These are phyloP conservation scores for Morella rubra DNA, from an alignment of 306 rosid species.

Conservation along the genomic window DNA sequence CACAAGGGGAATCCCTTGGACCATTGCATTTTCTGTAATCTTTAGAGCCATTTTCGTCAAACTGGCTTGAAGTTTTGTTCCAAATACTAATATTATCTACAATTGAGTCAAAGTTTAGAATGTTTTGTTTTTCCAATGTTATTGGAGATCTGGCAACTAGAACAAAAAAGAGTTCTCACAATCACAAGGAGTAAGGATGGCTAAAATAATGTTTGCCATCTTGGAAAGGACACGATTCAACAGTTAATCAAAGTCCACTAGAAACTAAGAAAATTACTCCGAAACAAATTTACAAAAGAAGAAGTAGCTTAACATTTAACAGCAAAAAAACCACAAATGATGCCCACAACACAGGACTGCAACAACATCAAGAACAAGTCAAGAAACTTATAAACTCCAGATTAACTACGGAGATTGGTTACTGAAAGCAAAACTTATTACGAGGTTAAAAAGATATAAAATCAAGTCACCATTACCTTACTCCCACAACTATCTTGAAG, in stretches of 20 bases:
- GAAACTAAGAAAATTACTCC: not conserved
- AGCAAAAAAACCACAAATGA: constrained; percentile 77
- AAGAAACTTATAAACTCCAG: constrained; percentile 1
- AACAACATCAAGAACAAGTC: constrained; percentile 22
- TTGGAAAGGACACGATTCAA: constrained; percentile 38
- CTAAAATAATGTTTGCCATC: constrained; percentile 80
- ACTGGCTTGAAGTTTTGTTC: constrained; percentile 79
- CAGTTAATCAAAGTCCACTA: not conserved
- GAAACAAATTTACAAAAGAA: constrained; percentile 8
- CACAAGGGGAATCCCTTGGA: constrained; percentile 97
- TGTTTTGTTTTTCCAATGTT: constrained; percentile 16
- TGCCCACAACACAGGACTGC: constrained; percentile 88
- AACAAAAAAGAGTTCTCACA: constrained; percentile 47
- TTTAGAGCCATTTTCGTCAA: constrained; percentile 92
- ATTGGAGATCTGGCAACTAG: not conserved
- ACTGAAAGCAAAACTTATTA: constrained; percentile 10
- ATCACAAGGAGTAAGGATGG: constrained; percentile 72
- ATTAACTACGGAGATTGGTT: not conserved
- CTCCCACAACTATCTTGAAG: constrained; percentile 85
- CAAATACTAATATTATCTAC: constrained; percentile 87
- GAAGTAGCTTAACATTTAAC: constrained; percentile 52
- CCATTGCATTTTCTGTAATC: constrained; percentile 84
- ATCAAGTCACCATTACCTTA: constrained; percentile 52
- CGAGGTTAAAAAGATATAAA: constrained; percentile 6
- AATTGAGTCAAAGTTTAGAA: constrained; percentile 15